A percentile compares a stretch with the other conserved stretches of the same genome.
Evolutionary conservation across 2,329 filamentous ascomycete species (phyloP).

Genomic region (Fusarium sp.): DNA sequence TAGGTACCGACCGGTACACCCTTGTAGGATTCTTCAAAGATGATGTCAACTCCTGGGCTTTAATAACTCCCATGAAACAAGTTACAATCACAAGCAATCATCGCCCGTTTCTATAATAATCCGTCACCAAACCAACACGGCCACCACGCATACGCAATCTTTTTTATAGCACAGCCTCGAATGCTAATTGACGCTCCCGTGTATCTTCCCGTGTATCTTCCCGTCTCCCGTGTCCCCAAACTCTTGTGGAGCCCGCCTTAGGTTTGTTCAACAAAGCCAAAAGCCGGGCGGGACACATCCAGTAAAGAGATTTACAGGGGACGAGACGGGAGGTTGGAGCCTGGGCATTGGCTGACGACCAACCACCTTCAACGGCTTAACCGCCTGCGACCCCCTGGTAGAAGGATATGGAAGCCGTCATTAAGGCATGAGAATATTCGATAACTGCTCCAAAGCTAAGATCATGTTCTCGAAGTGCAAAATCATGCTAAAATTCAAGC

Average conservation of each 20-base stretch:
- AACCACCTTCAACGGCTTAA: constrained; percentile 38
- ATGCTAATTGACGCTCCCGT: constrained; percentile 28
- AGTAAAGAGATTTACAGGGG: constrained; percentile 31
- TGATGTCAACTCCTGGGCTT: constrained; percentile 25
- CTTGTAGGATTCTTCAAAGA: constrained; percentile 1
- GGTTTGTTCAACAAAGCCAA: constrained; percentile 16
- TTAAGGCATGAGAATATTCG: constrained; percentile 13
- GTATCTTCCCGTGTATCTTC: constrained; percentile 20
- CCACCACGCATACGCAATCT: constrained; percentile 34
- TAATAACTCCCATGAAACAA: constrained; percentile 4
- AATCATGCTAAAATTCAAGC: constrained; percentile 11
- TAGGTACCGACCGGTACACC: background rate
- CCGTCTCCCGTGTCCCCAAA: constrained; percentile 23
- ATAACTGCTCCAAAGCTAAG: constrained; percentile 4
- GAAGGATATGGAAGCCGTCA: constrained; percentile 20
- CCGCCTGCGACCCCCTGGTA: constrained; percentile 27
- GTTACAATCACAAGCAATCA: constrained; percentile 5
- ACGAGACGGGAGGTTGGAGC: constrained; percentile 23
- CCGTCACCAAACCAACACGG: constrained; percentile 16
- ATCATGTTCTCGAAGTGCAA: constrained; percentile 1
- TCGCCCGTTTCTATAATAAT: background rate
- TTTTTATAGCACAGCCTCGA: constrained; percentile 26
- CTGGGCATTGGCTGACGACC: constrained; percentile 27
- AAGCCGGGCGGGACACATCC: constrained; percentile 9
- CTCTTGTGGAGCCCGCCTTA: constrained; percentile 20